Conservation (phyloP, 169 alveolate species). For the Plasmodium vinckei region DNA sequence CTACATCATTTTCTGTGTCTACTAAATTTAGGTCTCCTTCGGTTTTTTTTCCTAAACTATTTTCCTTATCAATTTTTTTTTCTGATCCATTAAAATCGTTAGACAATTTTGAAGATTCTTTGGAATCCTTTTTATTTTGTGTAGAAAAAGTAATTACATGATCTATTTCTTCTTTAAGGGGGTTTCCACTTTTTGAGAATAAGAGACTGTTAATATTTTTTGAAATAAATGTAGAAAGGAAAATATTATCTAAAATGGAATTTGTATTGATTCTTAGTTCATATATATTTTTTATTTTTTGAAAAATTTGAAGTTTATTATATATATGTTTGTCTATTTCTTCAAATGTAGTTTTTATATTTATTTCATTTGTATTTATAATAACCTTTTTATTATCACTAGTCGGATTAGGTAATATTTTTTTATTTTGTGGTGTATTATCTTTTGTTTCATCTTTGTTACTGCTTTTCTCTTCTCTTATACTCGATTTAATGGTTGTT, state of each 20-base stretch:
- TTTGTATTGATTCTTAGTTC: conserved; percentile 22
- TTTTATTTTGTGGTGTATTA: not conserved
- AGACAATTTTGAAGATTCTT: not conserved
- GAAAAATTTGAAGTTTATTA: conserved; percentile 10
- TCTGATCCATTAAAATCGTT: not conserved
- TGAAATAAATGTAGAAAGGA: conserved; percentile 7
- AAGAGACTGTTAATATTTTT: conserved; percentile 19
- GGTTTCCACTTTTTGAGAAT: not conserved
- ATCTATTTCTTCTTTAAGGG: conserved; percentile 1
- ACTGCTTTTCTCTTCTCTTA: too few species aligned
- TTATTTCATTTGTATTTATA: conserved; percentile 7
- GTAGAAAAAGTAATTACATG: conserved; percentile 6
- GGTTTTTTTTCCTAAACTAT: too few species aligned
- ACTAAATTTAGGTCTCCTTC: not conserved
- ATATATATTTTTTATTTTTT: conserved; percentile 47
- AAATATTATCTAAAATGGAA: conserved; percentile 24
- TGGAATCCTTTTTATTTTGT: not conserved
- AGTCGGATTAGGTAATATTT: not conserved
- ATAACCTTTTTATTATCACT: not conserved
- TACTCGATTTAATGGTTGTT: too few species aligned
- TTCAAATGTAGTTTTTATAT: conserved; percentile 7
- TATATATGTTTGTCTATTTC: conserved; percentile 23
- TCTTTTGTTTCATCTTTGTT: too few species aligned
- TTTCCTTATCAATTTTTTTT: not conserved
- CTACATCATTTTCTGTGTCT: not conserved